A percentile compares a stretch with the other conserved stretches of the same genome.
These are phyloP conservation scores for Aaosphaeria pasadenensis DNA, from an alignment of 2,329 filamentous ascomycete genomes.

Conservation along the genomic window DNA sequence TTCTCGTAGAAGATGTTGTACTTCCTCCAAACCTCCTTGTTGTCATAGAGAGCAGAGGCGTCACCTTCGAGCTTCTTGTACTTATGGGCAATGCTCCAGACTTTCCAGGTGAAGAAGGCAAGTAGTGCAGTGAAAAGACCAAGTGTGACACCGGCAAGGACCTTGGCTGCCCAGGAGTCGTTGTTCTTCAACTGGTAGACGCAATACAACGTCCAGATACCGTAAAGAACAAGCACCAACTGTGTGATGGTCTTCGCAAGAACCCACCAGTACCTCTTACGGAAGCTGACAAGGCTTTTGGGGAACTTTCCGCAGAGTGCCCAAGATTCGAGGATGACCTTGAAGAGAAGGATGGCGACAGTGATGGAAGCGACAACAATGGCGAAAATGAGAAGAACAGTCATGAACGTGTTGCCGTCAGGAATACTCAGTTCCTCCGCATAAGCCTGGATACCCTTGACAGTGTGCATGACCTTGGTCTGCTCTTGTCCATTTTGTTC, in stretches of 20 bases:
- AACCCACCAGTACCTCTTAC: slow-evolving; percentile 93
- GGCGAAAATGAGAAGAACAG: slow-evolving; percentile 80
- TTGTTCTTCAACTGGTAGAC: slow-evolving; percentile 92
- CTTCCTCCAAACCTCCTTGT: slow-evolving; percentile 89
- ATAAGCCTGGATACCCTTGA: slow-evolving; percentile 77
- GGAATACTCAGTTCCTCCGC: slow-evolving; percentile 84
- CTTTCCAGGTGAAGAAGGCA: slow-evolving; percentile 80
- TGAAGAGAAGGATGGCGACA: slow-evolving; percentile 83
- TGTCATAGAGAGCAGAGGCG: slow-evolving; percentile 70
- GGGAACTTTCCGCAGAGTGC: slow-evolving; percentile 87
- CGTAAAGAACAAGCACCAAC: slow-evolving; percentile 87
- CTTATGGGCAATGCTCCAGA: slow-evolving; percentile 71
- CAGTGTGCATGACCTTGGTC: slow-evolving; percentile 51
- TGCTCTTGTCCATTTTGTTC: slow-evolving; percentile 32
- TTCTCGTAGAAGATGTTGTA: slow-evolving; percentile 97
- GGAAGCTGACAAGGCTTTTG: slow-evolving; percentile 74
- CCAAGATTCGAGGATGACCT: slow-evolving; percentile 88
- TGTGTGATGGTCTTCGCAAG: slow-evolving; percentile 86
- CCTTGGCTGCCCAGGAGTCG: slow-evolving; percentile 90
- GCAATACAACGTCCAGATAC: slow-evolving; percentile 93
- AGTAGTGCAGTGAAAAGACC: slow-evolving; percentile 76
- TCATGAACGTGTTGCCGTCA: slow-evolving; percentile 93
- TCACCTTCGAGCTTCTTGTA: slow-evolving; percentile 77
- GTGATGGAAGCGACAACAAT: slow-evolving; percentile 82
- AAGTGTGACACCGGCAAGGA: slow-evolving; percentile 78